phyloP scores from a whole-genome alignment of 2,329 filamentous ascomycete genomes.

The Paecilomyces sp. region DNA sequence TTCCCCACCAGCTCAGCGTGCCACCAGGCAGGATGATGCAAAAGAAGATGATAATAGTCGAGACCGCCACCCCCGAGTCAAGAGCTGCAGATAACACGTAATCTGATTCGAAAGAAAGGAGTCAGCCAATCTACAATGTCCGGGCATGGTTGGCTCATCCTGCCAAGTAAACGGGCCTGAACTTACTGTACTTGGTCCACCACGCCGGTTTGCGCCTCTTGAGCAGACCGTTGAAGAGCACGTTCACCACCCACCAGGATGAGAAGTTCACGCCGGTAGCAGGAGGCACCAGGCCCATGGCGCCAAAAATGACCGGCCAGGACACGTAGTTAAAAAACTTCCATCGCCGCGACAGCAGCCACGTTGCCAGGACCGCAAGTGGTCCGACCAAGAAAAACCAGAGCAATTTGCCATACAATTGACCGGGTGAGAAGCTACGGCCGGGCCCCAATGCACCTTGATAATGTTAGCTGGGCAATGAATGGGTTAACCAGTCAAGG shows the following conservation, averaged over 20 bases:
- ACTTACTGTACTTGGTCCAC: constrained; percentile 42
- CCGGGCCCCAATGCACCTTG: constrained; percentile 56
- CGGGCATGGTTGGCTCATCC: not conserved
- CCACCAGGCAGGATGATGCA: constrained; percentile 35
- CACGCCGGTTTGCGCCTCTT: constrained; percentile 38
- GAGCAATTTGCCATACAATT: constrained; percentile 57
- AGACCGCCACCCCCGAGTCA: constrained; percentile 36
- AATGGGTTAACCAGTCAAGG: not conserved
- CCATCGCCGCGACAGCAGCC: constrained; percentile 52
- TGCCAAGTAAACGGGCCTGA: not conserved
- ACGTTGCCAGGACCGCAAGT: constrained; percentile 55
- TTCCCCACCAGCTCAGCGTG: constrained; percentile 36
- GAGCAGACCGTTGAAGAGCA: constrained; percentile 40
- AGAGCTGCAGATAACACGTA: constrained; percentile 39
- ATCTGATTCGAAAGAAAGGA: constrained; percentile 9
- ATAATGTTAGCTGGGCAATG: not conserved
- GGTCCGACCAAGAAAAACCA: constrained; percentile 67
- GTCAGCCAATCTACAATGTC: not conserved
- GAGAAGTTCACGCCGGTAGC: constrained; percentile 65
- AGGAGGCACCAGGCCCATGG: constrained; percentile 57
- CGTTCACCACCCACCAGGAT: constrained; percentile 52
- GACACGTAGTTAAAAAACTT: constrained; percentile 58
- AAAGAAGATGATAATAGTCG: constrained; percentile 39
- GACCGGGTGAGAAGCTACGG: constrained; percentile 57
- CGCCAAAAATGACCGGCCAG: constrained; percentile 61